Base-by-base conservation (phyloP, 495 filamentous ascomycete species). In the Annulohypoxylon moriforme region DNA sequence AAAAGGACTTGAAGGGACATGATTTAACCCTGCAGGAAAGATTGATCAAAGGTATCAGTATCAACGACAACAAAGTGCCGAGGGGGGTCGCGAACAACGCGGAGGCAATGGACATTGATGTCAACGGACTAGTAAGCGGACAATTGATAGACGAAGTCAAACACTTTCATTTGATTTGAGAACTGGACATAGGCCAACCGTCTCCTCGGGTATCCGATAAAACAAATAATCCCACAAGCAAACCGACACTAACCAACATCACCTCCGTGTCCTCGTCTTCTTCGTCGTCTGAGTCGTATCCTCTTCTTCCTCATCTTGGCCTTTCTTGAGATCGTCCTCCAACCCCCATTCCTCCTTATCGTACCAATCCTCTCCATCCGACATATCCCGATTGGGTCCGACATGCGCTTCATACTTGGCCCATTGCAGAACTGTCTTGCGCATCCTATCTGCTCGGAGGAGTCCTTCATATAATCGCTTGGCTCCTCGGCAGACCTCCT, bases 351-450 rank as follows among this genome's bases (percentile, higher is more conserved):
- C 91, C 75, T 96, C 93, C 62, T 88, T 89, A 75, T 98, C 94
- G 77, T 96, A 96, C 94, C 94, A 98, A 76, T 98, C 94, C 81
- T 98, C 94, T 2, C 93, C 93, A 74, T 98, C 94, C 34, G 91
- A 94, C 89, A 97, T 83, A 63, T 86, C 85, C 22, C 79, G 73
- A 69, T 85, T 83, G 59, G 91, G 88, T 1, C 93, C 94, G 24
- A 92, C 86, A 75, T 98, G 96, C 4, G 89, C 93, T 79, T 99
- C 96, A 0, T 96, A 93, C 78, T 96, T 95, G 33, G 84, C 77
- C 92, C 93, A 97, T 65, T 92, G 89, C 76, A 91, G 86, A 10
- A 98, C 93, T 47, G 90, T 85, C 62, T 90, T 89, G 49, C 94
- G 88, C 83, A 93, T 88, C 29, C 92, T 88, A 71, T 94, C 89